Evolutionary conservation across 768 basidiomycete species (phyloP).

Genomic region (Mycena olivaceomarginata): DNA sequence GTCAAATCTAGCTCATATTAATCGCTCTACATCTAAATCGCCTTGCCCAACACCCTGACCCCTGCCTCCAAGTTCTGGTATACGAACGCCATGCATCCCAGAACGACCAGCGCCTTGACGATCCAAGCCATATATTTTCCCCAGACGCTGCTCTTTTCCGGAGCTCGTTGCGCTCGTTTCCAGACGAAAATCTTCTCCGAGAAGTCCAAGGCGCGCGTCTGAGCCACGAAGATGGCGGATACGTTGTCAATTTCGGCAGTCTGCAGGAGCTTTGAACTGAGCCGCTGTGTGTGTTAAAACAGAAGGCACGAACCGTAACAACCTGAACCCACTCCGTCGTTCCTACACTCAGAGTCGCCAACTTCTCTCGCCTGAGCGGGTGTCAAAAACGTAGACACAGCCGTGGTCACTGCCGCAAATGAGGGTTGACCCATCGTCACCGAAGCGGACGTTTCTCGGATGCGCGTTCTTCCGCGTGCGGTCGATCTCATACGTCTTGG

Average conservation of each 20-base stretch:
- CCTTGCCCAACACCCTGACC: background rate
- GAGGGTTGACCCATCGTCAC: constrained; percentile 15
- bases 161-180: constrained; percentile 22
- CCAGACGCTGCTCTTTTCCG: constrained; percentile 10
- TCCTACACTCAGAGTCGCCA: constrained; percentile 23
- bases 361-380: constrained; percentile 5
- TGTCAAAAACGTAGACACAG: constrained; percentile 25
- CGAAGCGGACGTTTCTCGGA: constrained; percentile 22
- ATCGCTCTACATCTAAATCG: no score
- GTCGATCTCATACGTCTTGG: constrained; percentile 13
- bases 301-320: constrained; percentile 16
- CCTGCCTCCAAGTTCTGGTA: constrained; percentile 10
- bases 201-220: constrained; percentile 21
- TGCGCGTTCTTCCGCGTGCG: background rate
- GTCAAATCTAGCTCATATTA: no score
- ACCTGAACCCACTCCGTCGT: constrained; percentile 24
- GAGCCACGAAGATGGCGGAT: constrained; percentile 25
- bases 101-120: constrained; percentile 12
- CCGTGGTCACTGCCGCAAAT: constrained; percentile 28
- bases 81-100: constrained; percentile 20
- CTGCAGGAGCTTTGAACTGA: constrained; percentile 4
- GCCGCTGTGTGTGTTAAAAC: background rate
- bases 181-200: constrained; percentile 25
- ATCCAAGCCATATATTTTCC: background rate
- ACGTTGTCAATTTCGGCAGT: constrained; percentile 16